A percentile compares a stretch with the other conserved stretches of the same genome.
Evolutionary conservation across 2,329 filamentous ascomycete species (phyloP).

Genomic region (Amphichorda felina): DNA sequence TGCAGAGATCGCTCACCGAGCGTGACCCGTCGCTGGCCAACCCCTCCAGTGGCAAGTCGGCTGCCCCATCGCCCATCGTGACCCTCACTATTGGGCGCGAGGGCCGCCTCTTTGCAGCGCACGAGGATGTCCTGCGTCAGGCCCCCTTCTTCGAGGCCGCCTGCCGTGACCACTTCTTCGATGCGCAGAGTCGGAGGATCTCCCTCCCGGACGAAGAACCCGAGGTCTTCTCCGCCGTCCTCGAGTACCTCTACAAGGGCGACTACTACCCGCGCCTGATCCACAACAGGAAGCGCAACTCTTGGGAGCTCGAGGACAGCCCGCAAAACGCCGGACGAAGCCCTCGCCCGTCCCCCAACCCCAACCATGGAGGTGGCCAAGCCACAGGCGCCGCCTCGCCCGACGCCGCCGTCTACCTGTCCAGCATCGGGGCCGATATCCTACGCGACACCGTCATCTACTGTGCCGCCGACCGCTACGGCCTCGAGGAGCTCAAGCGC

Average conservation of each 20-base stretch:
- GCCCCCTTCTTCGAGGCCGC: conserved; percentile 73
- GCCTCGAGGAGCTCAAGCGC: conserved; percentile 82
- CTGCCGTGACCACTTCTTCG: conserved; percentile 61
- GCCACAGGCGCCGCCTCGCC: conserved; percentile 26
- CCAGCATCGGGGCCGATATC: conserved; percentile 61
- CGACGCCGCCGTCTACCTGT: conserved; percentile 54
- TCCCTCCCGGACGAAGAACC: conserved; percentile 69
- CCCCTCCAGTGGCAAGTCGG: conserved; percentile 5
- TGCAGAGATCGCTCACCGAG: conserved; percentile 70
- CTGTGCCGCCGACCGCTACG: conserved; percentile 83
- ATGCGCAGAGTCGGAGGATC: conserved; percentile 66
- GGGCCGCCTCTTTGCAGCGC: conserved; percentile 83
- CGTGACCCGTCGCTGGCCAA: conserved; percentile 22
- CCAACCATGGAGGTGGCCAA: conserved; percentile 30
- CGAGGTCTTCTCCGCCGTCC: conserved; percentile 83
- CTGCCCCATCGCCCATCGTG: conserved; percentile 56
- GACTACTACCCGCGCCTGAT: conserved; percentile 88
- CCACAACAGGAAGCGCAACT: conserved; percentile 74
- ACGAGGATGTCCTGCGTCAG: conserved; percentile 81
- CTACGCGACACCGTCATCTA: conserved; percentile 91
- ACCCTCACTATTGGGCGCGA: conserved; percentile 77
- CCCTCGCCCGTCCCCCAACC: conserved; percentile 39
- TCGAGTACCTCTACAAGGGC: conserved; percentile 95
- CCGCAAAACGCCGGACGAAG: conserved; percentile 21
- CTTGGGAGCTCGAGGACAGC: conserved; percentile 77